phyloP scores from a whole-genome alignment of 768 basidiomycete genomes.

The Lentinula detonsa region DNA sequence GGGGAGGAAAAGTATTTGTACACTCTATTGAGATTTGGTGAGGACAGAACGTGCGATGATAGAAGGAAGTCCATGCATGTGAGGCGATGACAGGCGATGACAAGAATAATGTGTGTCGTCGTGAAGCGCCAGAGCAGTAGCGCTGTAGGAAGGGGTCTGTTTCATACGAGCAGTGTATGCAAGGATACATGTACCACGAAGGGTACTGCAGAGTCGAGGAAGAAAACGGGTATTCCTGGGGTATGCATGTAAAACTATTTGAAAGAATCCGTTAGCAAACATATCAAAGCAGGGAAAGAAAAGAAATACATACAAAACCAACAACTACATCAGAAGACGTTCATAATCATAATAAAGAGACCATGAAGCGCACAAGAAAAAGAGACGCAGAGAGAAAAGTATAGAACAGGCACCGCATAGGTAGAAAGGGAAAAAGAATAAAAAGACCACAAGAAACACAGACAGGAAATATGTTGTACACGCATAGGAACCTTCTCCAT shows the following conservation, averaged over 20 bases:
- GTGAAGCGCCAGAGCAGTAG: background rate
- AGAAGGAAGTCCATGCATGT: background rate
- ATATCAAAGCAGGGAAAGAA: background rate
- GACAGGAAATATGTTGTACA: slow-evolving; percentile 3
- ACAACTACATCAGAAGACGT: slow-evolving; percentile 5
- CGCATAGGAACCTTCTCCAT: background rate
- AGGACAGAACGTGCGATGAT: slow-evolving; percentile 2
- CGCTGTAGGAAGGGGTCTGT: background rate
- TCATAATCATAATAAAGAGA: slow-evolving; percentile 5
- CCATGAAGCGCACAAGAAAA: slow-evolving; percentile 4
- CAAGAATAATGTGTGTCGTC: background rate
- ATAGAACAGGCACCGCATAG: slow-evolving; percentile 5
- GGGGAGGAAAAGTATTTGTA: background rate
- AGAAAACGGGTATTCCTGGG: background rate
- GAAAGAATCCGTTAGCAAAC: background rate
- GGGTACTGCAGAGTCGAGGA: background rate
- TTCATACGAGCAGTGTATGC: slow-evolving; percentile 3
- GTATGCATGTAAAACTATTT: slow-evolving; percentile 1
- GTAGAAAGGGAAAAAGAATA: background rate
- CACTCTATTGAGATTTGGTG: slow-evolving; percentile 1
- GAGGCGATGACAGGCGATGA: background rate
- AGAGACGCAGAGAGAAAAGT: background rate
- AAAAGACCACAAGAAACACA: slow-evolving; percentile 3
- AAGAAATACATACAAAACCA: slow-evolving; percentile 2
- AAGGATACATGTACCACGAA: background rate